A percentile compares a stretch with the other conserved stretches of the same genome.
Evolutionary conservation across 768 basidiomycete genomes (phyloP).

Genomic region (Lyophyllum atratum): DNA sequence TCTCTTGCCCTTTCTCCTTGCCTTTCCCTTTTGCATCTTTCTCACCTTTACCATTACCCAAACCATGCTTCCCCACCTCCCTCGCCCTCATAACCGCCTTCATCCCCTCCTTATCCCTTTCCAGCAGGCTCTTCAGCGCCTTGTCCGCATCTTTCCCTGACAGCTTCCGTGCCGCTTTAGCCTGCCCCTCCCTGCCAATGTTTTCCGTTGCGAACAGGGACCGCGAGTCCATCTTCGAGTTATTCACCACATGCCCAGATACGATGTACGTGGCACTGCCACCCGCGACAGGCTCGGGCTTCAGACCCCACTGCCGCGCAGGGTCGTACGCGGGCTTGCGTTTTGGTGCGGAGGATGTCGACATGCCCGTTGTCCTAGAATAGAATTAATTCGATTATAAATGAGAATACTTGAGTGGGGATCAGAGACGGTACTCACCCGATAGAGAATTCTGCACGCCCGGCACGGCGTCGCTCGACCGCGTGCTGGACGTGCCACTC

Average conservation of each 20-base stretch:
- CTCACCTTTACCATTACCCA: slow-evolving; percentile 16
- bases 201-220: slow-evolving; percentile 64
- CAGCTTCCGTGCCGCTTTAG: slow-evolving; percentile 65
- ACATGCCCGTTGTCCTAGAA: slow-evolving; percentile 74
- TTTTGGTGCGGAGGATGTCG: slow-evolving; percentile 47
- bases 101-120: slow-evolving; percentile 70
- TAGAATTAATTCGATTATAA: background rate
- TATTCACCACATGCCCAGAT: slow-evolving; percentile 73
- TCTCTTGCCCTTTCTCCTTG: slow-evolving; percentile 24
- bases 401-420: background rate
- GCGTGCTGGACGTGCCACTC: slow-evolving; percentile 90
- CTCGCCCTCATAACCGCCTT: slow-evolving; percentile 62
- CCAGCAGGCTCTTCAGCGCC: slow-evolving; percentile 58
- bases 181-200: slow-evolving; percentile 80
- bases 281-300: slow-evolving; percentile 44
- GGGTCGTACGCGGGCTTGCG: slow-evolving; percentile 67
- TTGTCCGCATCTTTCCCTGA: slow-evolving; percentile 62
- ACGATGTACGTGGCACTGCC: slow-evolving; percentile 75
- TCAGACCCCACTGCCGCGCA: slow-evolving; percentile 72
- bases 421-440: slow-evolving; percentile 52
- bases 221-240: slow-evolving; percentile 35
- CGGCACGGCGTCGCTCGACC: slow-evolving; percentile 70
- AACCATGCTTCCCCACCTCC: slow-evolving; percentile 33
- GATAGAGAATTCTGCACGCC: slow-evolving; percentile 81
- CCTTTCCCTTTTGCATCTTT: slow-evolving; percentile 12